Conservation (phyloP, 768 basidiomycete genomes). For the Royoungia palumana region DNA sequence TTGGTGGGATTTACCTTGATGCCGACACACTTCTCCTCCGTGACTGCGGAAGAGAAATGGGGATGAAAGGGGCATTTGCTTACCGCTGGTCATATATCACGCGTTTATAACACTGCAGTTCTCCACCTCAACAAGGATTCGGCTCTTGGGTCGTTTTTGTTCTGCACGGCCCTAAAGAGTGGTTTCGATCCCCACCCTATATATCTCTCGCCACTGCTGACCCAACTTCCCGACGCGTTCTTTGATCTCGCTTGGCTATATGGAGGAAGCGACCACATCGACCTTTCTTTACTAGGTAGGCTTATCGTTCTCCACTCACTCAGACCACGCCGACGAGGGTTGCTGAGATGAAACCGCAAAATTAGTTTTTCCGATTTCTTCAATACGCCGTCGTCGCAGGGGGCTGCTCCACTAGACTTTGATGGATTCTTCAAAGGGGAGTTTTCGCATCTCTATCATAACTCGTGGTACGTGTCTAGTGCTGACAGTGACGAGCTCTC, state of each 20-base stretch:
- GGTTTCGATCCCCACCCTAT: constrained; percentile 94
- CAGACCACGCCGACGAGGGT: background rate
- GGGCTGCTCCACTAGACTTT: constrained; percentile 82
- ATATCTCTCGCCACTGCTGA: constrained; percentile 67
- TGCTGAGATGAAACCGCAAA: background rate
- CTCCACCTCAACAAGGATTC: constrained; percentile 85
- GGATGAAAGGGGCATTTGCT: constrained; percentile 91
- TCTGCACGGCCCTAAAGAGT: constrained; percentile 89
- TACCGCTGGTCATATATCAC: constrained; percentile 91
- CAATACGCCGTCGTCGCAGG: constrained; percentile 62
- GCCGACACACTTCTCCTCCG: constrained; percentile 90
- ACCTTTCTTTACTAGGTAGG: constrained; percentile 84
- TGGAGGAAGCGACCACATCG: constrained; percentile 90
- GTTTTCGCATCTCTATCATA: constrained; percentile 93
- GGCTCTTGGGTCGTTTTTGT: constrained; percentile 85
- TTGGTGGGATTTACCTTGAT: constrained; percentile 92
- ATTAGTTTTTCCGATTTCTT: constrained; percentile 80
- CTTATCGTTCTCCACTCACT: background rate
- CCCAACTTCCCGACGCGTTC: constrained; percentile 84
- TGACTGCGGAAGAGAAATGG: constrained; percentile 97
- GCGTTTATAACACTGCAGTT: constrained; percentile 92
- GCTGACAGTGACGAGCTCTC: background rate
- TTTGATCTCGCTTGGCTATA: constrained; percentile 95
- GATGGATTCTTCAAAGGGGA: constrained; percentile 92
- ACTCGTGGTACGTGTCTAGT: constrained; percentile 66